Percentiles rank a stretch among this genome's conserved stretches.
Evolutionary conservation across 768 basidiomycete species (phyloP).

Genomic region (Boletus subparvulus): DNA sequence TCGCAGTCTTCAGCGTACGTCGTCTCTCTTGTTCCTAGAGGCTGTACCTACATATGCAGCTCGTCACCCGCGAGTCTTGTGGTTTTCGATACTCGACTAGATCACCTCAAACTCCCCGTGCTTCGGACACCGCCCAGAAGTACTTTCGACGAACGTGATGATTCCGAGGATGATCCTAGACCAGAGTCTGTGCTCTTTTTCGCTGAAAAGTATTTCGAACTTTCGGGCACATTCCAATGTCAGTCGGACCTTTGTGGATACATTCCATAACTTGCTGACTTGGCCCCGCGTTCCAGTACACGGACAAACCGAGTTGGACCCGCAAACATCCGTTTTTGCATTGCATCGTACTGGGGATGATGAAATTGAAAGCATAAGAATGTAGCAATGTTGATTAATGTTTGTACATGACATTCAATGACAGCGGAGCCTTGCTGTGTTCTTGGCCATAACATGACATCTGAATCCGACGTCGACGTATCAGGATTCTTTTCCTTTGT

Average conservation of each 20-base stretch:
- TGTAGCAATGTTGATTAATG: constrained; percentile 14
- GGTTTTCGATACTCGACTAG: constrained; percentile 62
- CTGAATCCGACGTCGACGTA: constrained; percentile 15
- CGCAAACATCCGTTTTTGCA: constrained; percentile 5
- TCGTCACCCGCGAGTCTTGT: constrained; percentile 38
- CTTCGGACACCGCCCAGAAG: constrained; percentile 29
- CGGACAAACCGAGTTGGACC: constrained; percentile 1
- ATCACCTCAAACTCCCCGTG: constrained; percentile 50
- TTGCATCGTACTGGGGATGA: constrained; percentile 13
- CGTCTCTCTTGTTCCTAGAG: background rate
- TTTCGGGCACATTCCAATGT: constrained; percentile 44
- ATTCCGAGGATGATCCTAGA: constrained; percentile 20
- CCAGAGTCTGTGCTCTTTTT: constrained; percentile 40
- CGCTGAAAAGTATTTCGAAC: constrained; percentile 56
- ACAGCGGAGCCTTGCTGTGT: background rate
- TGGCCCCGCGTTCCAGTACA: constrained; percentile 9
- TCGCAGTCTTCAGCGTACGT: constrained; percentile 23
- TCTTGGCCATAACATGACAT: constrained; percentile 15
- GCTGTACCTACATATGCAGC: constrained; percentile 8
- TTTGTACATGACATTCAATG: constrained; percentile 10
- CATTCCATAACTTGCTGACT: background rate
- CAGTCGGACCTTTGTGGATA: constrained; percentile 31
- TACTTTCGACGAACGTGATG: constrained; percentile 16
- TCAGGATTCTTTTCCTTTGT: constrained; percentile 51
- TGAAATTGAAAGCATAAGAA: background rate